phyloP scores from a whole-genome alignment of 169 alveolate species.

The Cryptosporidium parvum region DNA sequence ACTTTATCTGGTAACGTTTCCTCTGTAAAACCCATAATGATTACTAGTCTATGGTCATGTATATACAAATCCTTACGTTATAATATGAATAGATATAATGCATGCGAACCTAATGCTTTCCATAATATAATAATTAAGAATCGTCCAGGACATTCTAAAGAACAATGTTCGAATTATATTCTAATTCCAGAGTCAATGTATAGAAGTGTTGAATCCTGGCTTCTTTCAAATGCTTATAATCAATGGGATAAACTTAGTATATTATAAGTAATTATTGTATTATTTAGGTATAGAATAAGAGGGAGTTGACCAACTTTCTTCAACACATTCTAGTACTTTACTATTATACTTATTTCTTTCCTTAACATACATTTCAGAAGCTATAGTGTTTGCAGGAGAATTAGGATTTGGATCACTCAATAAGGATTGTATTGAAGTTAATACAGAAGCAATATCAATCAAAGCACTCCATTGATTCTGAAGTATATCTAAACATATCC shows the following conservation, averaged over 20 bases:
- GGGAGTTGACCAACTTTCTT: conserved; percentile 78
- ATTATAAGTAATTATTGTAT: background rate
- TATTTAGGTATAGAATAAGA: conserved; percentile 20
- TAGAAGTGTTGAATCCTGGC: conserved; percentile 67
- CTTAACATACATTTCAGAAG: conserved; percentile 94
- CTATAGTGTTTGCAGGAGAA: conserved; percentile 97
- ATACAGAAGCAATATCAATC: conserved; percentile 95
- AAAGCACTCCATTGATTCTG: conserved; percentile 98
- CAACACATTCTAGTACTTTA: conserved; percentile 91
- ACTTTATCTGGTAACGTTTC: conserved; percentile 12
- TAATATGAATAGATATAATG: conserved; percentile 38
- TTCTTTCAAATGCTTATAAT: conserved; percentile 70
- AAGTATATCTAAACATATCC: conserved; percentile 93
- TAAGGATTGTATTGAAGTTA: conserved; percentile 96
- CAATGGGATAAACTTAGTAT: conserved; percentile 60
- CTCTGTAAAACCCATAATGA: conserved; percentile 66
- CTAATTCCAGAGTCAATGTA: conserved; percentile 63
- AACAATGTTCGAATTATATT: conserved; percentile 35
- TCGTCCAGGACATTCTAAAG: conserved; percentile 9
- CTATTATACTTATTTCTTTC: conserved; percentile 92
- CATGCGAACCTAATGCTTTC: conserved; percentile 45
- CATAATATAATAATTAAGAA: conserved; percentile 11
- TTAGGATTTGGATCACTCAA: conserved; percentile 97
- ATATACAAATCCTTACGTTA: conserved; percentile 54
- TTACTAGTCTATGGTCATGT: conserved; percentile 66